Evolutionary conservation across 192 early-diverging fungal genomes (phyloP).

Genomic region (Umbelopsis sp.): DNA sequence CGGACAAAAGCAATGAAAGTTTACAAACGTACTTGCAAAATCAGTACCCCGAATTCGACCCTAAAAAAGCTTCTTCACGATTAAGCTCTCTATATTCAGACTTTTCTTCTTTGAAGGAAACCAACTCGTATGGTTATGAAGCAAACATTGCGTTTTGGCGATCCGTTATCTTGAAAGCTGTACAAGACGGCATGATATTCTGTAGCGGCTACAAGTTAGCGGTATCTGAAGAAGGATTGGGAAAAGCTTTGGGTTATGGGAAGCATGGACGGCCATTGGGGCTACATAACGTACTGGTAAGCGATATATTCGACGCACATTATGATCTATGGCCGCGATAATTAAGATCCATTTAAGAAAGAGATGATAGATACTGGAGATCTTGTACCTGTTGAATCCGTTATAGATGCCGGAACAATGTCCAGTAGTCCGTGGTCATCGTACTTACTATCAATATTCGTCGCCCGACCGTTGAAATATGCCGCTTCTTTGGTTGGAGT

Average conservation of each 20-base stretch:
- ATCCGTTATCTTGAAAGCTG: conserved; percentile 37
- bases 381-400: conserved; percentile 12
- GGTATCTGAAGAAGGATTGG: background rate
- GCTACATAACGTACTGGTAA: conserved; percentile 25
- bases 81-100: conserved; percentile 47
- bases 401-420: background rate
- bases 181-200: conserved; percentile 32
- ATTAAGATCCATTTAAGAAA: background rate
- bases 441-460: conserved; percentile 7
- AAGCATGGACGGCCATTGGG: conserved; percentile 26
- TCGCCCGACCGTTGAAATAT: conserved; percentile 4
- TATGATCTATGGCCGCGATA: background rate
- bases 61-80: conserved; percentile 26
- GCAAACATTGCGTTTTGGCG: conserved; percentile 47
- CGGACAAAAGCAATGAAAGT: conserved; percentile 11
- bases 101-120: conserved; percentile 43
- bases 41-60: conserved; percentile 24
- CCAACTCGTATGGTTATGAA: conserved; percentile 47
- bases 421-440: conserved; percentile 9
- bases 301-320: background rate
- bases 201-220: background rate
- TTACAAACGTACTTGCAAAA: conserved; percentile 16
- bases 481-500: background rate
- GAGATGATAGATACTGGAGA: conserved; percentile 18
- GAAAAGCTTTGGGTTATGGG: conserved; percentile 17